These are phyloP conservation scores for Pugionium cornutum DNA, from an alignment of 345 rosid species.

Conservation along the genomic window DNA sequence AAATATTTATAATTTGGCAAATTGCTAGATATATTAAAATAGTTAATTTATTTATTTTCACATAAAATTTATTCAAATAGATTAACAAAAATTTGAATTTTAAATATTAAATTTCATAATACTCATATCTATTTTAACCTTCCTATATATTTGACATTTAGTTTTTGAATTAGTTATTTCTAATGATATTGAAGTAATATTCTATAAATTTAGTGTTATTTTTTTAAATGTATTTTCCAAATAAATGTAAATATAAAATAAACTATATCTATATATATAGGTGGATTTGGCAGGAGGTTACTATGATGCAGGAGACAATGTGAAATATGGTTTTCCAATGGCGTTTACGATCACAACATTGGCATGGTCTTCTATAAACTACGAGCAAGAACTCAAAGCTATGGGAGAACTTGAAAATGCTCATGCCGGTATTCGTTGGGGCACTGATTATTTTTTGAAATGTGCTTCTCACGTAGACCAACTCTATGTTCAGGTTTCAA, in stretches of 20 bases:
- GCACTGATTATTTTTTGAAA: constrained; percentile 88
- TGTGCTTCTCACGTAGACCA: constrained; percentile 46
- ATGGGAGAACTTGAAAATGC: constrained; percentile 54
- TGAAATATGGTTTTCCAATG: constrained; percentile 86
- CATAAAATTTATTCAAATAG: too few species aligned
- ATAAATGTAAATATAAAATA: not conserved
- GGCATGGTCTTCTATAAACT: constrained; percentile 67
- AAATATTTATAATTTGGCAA: too few species aligned
- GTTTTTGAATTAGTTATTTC: too few species aligned
- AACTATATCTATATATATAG: constrained; percentile 31
- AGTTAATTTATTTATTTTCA: too few species aligned
- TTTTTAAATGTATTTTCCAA: too few species aligned
- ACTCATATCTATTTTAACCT: too few species aligned
- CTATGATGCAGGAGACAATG: constrained; percentile 92
- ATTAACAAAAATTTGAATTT: too few species aligned
- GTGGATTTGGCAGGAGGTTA: constrained; percentile 82
- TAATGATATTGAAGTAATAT: too few species aligned
- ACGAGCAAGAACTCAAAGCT: constrained; percentile 50
- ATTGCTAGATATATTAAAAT: too few species aligned
- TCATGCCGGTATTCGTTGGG: constrained; percentile 74
- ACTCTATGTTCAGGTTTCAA: constrained; percentile 69
- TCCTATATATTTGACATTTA: too few species aligned
- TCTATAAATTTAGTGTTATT: too few species aligned
- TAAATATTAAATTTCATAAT: too few species aligned
- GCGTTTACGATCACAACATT: constrained; percentile 86